A percentile compares a stretch with the other conserved stretches of the same genome.
Evolutionary conservation across 2,329 filamentous ascomycete species (phyloP).

Genomic region (Penicillium sclerotiorum): DNA sequence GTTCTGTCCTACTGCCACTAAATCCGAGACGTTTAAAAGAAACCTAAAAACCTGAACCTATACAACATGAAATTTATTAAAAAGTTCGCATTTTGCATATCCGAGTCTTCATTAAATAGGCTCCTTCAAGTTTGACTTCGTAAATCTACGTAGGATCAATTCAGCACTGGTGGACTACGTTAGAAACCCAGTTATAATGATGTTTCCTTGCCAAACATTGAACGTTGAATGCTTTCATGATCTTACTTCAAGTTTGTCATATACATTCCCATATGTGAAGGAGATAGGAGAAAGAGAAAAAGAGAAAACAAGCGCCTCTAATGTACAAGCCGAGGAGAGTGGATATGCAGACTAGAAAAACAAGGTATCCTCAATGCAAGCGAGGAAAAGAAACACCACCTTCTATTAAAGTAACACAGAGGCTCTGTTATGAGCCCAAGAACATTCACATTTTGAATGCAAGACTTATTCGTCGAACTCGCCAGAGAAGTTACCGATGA

Average conservation of each 20-base stretch:
- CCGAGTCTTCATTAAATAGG: too few species aligned
- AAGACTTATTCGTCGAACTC: constrained; percentile 29
- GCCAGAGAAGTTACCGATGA: constrained; percentile 43
- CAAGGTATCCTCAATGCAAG: constrained; percentile 14
- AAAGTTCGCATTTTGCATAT: too few species aligned
- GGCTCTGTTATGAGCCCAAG: not conserved
- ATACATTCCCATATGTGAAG: constrained; percentile 5
- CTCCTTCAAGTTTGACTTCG: too few species aligned
- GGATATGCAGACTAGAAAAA: constrained; percentile 25
- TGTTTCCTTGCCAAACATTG: too few species aligned
- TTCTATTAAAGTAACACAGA: constrained; percentile 27
- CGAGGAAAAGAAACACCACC: constrained; percentile 21
- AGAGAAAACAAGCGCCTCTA: constrained; percentile 21
- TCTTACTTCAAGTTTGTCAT: not conserved
- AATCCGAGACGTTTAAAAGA: too few species aligned
- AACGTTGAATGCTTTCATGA: too few species aligned
- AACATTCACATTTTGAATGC: not conserved
- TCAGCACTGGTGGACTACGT: too few species aligned
- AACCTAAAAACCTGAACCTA: too few species aligned
- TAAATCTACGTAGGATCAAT: too few species aligned
- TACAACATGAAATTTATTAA: too few species aligned
- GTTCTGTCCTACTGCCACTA: too few species aligned
- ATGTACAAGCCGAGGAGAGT: constrained; percentile 27
- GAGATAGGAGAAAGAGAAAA: constrained; percentile 15
- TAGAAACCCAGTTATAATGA: too few species aligned